phyloP scores from a whole-genome alignment of 2,329 filamentous ascomycete species.

The Aspergillus texensis region DNA sequence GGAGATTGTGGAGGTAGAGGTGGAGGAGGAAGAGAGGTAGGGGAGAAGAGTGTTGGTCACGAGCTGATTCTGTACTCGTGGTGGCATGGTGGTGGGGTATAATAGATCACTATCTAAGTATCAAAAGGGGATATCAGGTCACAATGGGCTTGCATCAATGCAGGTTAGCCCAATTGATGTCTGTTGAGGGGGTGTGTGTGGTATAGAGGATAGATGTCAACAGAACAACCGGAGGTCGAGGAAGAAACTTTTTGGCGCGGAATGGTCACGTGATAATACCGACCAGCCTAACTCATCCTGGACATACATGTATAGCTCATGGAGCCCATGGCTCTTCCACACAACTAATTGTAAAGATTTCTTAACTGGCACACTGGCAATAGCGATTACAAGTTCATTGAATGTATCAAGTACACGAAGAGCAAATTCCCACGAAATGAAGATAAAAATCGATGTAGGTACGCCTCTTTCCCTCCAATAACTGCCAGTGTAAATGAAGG shows the following conservation, averaged over 20 bases:
- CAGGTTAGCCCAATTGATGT: constrained; percentile 21
- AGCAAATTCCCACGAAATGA: neutral
- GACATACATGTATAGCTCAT: neutral
- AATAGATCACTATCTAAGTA: neutral
- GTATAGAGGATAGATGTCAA: constrained; percentile 13
- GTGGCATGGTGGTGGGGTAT: constrained; percentile 36
- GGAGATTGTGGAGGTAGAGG: constrained; percentile 21
- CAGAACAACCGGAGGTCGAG: constrained; percentile 15
- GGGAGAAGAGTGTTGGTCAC: constrained; percentile 38
- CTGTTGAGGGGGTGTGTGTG: constrained; percentile 11
- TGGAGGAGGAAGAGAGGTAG: constrained; percentile 29
- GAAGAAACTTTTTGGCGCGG: constrained; percentile 37
- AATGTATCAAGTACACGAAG: constrained; percentile 2
- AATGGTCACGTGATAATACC: neutral
- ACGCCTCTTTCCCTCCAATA: constrained; percentile 2
- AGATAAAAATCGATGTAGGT: neutral
- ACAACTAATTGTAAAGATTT: neutral
- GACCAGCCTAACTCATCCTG: neutral
- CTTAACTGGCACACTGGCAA: constrained; percentile 1
- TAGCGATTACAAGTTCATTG: constrained; percentile 8
- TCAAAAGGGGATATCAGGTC: neutral
- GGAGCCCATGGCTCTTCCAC: neutral
- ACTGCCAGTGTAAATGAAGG: neutral
- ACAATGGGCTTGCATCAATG: constrained; percentile 4
- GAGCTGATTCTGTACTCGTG: constrained; percentile 41